Percentiles rank a stretch among this genome's conserved stretches.
phyloP scores from a whole-genome alignment of 2,329 filamentous ascomycete genomes.

The Aspergillus bombycis region DNA sequence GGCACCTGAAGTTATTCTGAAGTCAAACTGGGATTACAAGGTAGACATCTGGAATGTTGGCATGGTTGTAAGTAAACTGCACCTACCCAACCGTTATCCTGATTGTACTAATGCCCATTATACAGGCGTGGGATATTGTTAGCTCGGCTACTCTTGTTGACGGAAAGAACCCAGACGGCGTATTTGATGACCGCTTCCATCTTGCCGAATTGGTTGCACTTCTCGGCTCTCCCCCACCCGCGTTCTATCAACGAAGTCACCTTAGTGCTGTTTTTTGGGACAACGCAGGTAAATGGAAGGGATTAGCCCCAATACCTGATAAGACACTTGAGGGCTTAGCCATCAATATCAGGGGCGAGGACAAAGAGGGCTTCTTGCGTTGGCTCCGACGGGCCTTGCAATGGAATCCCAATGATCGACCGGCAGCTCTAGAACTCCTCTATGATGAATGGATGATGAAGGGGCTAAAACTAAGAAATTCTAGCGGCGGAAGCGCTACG shows the following conservation, averaged over 20 bases:
- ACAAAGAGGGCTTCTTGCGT: conserved; percentile 28
- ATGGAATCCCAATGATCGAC: conserved; percentile 31
- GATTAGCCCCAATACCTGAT: conserved; percentile 20
- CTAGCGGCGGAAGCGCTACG: no score
- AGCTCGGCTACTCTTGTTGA: conserved; percentile 14
- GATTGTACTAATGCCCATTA: no score
- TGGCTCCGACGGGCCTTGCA: conserved; percentile 34
- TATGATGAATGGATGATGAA: conserved; percentile 43
- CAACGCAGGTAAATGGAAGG: conserved; percentile 21
- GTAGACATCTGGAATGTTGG: conserved; percentile 54
- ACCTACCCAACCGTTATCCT: not conserved
- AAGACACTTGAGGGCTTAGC: conserved; percentile 20
- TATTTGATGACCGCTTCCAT: conserved; percentile 30
- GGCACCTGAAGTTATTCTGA: conserved; percentile 45
- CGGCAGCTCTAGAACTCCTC: conserved; percentile 38
- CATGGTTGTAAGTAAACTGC: conserved; percentile 42
- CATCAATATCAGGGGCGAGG: conserved; percentile 24
- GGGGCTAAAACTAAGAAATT: not conserved
- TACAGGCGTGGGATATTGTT: conserved; percentile 21
- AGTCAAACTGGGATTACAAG: conserved; percentile 42
- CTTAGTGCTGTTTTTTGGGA: conserved; percentile 29
- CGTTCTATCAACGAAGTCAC: conserved; percentile 21
- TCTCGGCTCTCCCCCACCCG: conserved; percentile 21
- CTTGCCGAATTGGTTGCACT: conserved; percentile 30
- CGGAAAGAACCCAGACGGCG: conserved; percentile 23